These are phyloP conservation scores for Elsinoe batatas DNA, from an alignment of 2,329 filamentous ascomycete genomes.

Conservation along the genomic window DNA sequence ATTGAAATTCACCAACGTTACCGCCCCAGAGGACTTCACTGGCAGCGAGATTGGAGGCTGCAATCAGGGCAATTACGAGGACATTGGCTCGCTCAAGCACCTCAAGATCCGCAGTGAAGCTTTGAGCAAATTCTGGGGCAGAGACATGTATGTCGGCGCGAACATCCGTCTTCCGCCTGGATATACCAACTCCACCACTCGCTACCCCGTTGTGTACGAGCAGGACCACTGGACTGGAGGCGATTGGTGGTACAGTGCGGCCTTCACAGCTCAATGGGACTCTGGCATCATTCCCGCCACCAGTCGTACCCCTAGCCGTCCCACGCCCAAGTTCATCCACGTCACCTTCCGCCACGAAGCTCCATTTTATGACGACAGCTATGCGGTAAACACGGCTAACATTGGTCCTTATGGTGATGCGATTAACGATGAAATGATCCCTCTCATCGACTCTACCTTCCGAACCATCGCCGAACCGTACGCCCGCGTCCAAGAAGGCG, in stretches of 20 bases:
- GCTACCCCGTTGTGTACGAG: slow-evolving; percentile 29
- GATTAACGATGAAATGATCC: slow-evolving; percentile 33
- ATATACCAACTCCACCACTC: slow-evolving; percentile 25
- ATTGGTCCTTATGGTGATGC: slow-evolving; percentile 32
- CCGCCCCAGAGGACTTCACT: slow-evolving; percentile 19
- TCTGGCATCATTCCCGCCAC: slow-evolving; percentile 24
- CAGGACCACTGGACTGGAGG: slow-evolving; percentile 28
- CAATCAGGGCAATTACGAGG: slow-evolving; percentile 31
- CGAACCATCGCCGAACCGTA: slow-evolving; percentile 29
- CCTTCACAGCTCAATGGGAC: slow-evolving; percentile 25
- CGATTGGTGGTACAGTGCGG: slow-evolving; percentile 21
- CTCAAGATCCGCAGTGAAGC: slow-evolving; percentile 31
- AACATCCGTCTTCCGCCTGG: slow-evolving; percentile 29
- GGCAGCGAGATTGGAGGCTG: slow-evolving; percentile 31
- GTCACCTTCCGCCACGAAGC: slow-evolving; percentile 31
- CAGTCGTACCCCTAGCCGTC: slow-evolving; percentile 21
- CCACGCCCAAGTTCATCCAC: slow-evolving; percentile 29
- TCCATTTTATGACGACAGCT: slow-evolving; percentile 32
- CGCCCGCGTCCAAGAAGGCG: slow-evolving; percentile 30
- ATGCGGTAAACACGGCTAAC: slow-evolving; percentile 32
- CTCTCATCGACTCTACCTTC: slow-evolving; percentile 27
- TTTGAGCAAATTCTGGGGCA: slow-evolving; percentile 29
- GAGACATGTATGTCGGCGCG: slow-evolving; percentile 30
- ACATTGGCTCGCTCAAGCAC: slow-evolving; percentile 26
- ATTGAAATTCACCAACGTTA: slow-evolving; percentile 26